Conservation (phyloP, 2,329 filamentous ascomycete species). For the Paracoccidioides lutzii region DNA sequence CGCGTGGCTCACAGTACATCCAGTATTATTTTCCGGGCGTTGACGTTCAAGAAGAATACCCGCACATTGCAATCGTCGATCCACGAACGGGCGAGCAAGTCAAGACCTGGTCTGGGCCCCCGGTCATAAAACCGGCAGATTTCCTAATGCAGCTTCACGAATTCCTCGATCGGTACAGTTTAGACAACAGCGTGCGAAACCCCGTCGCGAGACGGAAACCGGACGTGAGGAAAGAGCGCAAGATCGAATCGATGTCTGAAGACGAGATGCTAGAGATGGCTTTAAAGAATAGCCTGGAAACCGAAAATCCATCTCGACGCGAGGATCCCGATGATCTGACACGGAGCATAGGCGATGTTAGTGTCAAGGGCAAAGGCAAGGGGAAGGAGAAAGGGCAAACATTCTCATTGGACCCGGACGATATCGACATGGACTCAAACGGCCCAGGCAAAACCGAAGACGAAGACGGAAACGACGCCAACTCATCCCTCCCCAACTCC, state of each 20-base stretch:
- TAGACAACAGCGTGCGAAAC: slow-evolving; percentile 80
- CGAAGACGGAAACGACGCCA: slow-evolving; percentile 21
- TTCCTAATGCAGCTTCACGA: slow-evolving; percentile 88
- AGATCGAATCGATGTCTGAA: slow-evolving; percentile 82
- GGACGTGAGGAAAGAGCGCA: slow-evolving; percentile 54
- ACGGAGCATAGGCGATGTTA: slow-evolving; percentile 46
- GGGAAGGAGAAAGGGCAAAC: slow-evolving; percentile 34
- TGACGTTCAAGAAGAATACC: slow-evolving; percentile 80
- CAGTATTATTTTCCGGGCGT: slow-evolving; percentile 77
- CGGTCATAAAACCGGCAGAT: slow-evolving; percentile 61
- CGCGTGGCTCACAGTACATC: slow-evolving; percentile 64
- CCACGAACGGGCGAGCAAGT: slow-evolving; percentile 93
- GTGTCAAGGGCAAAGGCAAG: slow-evolving; percentile 36
- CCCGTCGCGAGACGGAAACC: slow-evolving; percentile 70
- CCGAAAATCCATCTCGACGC: slow-evolving; percentile 37
- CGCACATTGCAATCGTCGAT: slow-evolving; percentile 91
- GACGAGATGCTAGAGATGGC: slow-evolving; percentile 96
- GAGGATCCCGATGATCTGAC: slow-evolving; percentile 83
- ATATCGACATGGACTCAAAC: slow-evolving; percentile 19
- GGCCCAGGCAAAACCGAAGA: slow-evolving; percentile 10
- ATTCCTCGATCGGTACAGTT: slow-evolving; percentile 92
- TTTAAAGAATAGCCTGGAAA: slow-evolving; percentile 70
- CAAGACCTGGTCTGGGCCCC: slow-evolving; percentile 83
- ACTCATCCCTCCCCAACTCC: slow-evolving; percentile 21
- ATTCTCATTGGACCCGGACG: slow-evolving; percentile 26